Base-by-base conservation (phyloP, 148 eudicot genomes). In the Limonium bicolor region DNA sequence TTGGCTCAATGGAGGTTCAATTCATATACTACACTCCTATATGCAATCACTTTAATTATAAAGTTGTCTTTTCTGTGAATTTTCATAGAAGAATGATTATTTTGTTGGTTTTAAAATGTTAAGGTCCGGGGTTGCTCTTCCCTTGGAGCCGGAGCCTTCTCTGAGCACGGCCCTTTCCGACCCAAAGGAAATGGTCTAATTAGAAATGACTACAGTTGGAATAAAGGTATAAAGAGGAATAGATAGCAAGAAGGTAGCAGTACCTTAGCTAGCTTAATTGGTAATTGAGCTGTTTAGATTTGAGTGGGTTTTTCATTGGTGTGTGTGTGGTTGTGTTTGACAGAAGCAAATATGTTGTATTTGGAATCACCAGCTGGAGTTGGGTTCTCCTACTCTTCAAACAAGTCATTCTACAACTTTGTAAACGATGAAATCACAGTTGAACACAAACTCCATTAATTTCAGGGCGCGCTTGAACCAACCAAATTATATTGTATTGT, bases 1-100 rank as follows among this genome's bases (percentile, higher is more conserved):
- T 34, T 90, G 99, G 99, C 60, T 90, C 24, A 90, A 90, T 85
- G 99, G 99, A 80, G 99, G 99, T 7, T 5, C n/a, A n/a, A n/a
- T n/a, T n/a, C n/a, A n/a, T n/a, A n/a, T n/a, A n/a, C n/a, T n/a
- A n/a, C n/a, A n/a, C n/a, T n/a, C n/a, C n/a, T n/a, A n/a, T n/a
- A n/a, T n/a, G n/a, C n/a, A n/a, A n/a, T n/a, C n/a, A n/a, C n/a
- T n/a, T n/a, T n/a, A n/a, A n/a, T n/a, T n/a, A n/a, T n/a, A n/a
- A n/a, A n/a, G n/a, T n/a, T n/a, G n/a, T n/a, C n/a, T n/a, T n/a
- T n/a, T n/a, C n/a, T n/a, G n/a, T n/a, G n/a, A n/a, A n/a, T n/a
- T n/a, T n/a, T n/a, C n/a, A n/a, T 37, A 4, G 10, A 5, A 15
- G 8, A 3, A 17, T 36, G 43, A 7, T 38, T n/a, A 18, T 18